These are phyloP conservation scores for Xylariaceae sp. DNA, from an alignment of 2,329 filamentous ascomycete genomes.

Conservation along the genomic window DNA sequence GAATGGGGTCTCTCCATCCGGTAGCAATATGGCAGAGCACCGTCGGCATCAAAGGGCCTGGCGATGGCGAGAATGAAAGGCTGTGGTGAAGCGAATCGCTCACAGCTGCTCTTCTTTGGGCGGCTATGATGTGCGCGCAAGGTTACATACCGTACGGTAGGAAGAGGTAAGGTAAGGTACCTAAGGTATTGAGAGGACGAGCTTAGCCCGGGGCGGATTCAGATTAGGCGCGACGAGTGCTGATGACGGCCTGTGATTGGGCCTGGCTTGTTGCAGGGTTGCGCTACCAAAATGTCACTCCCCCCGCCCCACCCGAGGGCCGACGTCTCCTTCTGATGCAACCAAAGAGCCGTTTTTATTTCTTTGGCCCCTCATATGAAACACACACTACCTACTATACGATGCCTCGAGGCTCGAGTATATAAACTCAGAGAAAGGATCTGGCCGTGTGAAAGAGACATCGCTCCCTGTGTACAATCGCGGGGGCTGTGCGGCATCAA, in stretches of 20 bases:
- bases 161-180: slow-evolving; percentile 22
- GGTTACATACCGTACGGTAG: slow-evolving; percentile 30
- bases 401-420: too few relatives aligned
- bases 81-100: slow-evolving; percentile 31
- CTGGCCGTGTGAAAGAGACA: too few relatives aligned
- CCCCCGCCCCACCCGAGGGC: too few relatives aligned
- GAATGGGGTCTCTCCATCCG: background rate
- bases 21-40: slow-evolving; percentile 25
- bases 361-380: too few relatives aligned
- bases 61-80: slow-evolving; percentile 31
- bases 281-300: too few relatives aligned
- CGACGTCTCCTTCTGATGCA: too few relatives aligned
- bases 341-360: too few relatives aligned
- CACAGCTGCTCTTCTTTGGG: slow-evolving; percentile 14
- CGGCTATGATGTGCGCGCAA: slow-evolving; percentile 23
- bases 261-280: background rate
- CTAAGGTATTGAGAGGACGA: slow-evolving; percentile 8
- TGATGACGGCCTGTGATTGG: slow-evolving; percentile 25
- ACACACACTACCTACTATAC: too few relatives aligned
- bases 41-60: slow-evolving; percentile 27
- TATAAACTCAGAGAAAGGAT: too few relatives aligned
- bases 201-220: slow-evolving; percentile 13
- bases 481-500: too few relatives aligned
- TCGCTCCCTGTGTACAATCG: too few relatives aligned
- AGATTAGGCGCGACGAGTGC: slow-evolving; percentile 28